A percentile compares a stretch with the other conserved stretches of the same genome.
phyloP scores from a whole-genome alignment of 331 rosid genomes.

The Malus hybrid region DNA sequence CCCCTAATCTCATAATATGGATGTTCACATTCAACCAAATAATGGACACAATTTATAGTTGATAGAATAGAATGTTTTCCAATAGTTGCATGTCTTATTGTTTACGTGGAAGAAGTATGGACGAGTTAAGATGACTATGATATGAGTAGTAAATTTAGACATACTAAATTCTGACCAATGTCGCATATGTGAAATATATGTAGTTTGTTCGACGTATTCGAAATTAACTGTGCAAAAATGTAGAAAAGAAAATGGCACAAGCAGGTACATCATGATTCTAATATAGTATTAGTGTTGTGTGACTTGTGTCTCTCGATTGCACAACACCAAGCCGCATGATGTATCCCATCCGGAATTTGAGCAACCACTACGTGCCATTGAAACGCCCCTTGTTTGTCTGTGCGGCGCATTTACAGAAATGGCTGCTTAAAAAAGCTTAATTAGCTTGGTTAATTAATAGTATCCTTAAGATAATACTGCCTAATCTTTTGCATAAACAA shows the following conservation, averaged over 20 bases:
- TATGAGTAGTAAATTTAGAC: background rate
- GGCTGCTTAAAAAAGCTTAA: background rate
- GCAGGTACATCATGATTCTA: background rate
- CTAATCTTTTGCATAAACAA: background rate
- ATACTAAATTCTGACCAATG: background rate
- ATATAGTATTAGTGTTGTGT: background rate
- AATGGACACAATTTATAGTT: background rate
- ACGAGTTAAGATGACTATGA: background rate
- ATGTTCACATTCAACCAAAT: background rate
- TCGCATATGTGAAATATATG: background rate
- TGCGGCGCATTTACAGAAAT: background rate
- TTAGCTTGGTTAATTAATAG: background rate
- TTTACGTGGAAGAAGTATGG: background rate
- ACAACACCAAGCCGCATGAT: conserved; percentile 18
- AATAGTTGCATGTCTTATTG: background rate
- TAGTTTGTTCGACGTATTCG: background rate
- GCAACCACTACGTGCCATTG: background rate
- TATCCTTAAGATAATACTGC: background rate
- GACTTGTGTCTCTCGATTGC: conserved; percentile 24
- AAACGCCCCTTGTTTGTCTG: background rate
- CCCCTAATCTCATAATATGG: background rate
- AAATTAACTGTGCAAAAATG: no score
- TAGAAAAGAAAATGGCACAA: background rate
- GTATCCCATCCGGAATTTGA: background rate
- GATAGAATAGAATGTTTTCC: background rate